Percentiles rank a stretch among this genome's conserved stretches.
phyloP scores from a whole-genome alignment of 768 basidiomycete species.

The Boletus bicolor region DNA sequence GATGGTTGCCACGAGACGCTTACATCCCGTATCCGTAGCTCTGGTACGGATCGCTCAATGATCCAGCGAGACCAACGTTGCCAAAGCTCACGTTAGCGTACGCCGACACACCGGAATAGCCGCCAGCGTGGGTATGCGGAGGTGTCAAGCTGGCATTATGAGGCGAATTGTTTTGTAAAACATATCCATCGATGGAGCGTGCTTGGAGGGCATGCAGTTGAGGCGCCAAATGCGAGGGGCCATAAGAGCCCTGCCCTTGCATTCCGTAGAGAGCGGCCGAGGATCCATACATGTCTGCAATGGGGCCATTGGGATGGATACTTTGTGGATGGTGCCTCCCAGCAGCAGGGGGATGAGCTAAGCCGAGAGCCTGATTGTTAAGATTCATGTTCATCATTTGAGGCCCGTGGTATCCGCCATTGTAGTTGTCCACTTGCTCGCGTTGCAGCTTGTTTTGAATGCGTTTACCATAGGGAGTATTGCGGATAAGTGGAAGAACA shows the following conservation, averaged over 20 bases:
- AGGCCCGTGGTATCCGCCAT: constrained; percentile 55
- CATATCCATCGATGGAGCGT: constrained; percentile 78
- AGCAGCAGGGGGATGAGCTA: constrained; percentile 38
- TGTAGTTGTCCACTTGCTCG: constrained; percentile 75
- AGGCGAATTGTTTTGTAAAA: constrained; percentile 67
- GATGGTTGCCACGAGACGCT: constrained; percentile 25
- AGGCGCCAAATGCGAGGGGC: constrained; percentile 50
- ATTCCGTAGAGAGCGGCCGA: constrained; percentile 62
- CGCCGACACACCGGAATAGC: constrained; percentile 55
- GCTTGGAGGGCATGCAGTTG: constrained; percentile 62
- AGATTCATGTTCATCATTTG: constrained; percentile 58
- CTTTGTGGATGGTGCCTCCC: constrained; percentile 57
- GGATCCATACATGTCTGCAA: constrained; percentile 64
- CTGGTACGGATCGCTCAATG: constrained; percentile 75
- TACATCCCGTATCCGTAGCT: constrained; percentile 81
- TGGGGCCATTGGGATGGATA: constrained; percentile 49
- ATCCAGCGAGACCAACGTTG: constrained; percentile 44
- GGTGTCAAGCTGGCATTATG: constrained; percentile 64
- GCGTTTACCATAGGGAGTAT: constrained; percentile 98
- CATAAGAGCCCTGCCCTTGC: constrained; percentile 54
- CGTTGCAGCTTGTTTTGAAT: constrained; percentile 99
- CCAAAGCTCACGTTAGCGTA: constrained; percentile 55
- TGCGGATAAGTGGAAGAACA: constrained; percentile 96
- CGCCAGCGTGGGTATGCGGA: constrained; percentile 50
- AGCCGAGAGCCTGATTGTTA: constrained; percentile 53